Evolutionary conservation across 2,329 filamentous ascomycete genomes (phyloP), one percentile per base, ranked within the genome.

Genomic region (Fusarium devonianum): DNA sequence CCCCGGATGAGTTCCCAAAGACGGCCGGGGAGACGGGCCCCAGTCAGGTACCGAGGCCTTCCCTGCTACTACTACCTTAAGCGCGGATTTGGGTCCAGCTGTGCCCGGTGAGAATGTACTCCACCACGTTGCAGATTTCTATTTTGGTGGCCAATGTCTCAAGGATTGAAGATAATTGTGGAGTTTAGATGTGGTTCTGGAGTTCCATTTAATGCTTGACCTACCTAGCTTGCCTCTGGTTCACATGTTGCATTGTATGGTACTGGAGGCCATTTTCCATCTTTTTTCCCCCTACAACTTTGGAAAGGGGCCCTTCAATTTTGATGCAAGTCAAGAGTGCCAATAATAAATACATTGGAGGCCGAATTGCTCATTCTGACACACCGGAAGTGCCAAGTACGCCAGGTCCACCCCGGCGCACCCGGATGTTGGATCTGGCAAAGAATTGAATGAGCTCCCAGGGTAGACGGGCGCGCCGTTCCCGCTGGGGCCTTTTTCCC

Each of bases 401-500:
- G 49, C 49, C 28, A 46, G 46, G 36, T 46, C 28, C 36, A 36
- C 28, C 26, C 40, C 58, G 43, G 55, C 29, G 34, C 23, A 35
- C 38, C 56, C 56, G 56, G 56, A 59, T 43, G 60, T 58, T 58
- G 51, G 56, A 49, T 60, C 55, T 59, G 13, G 22, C 22, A 42
- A 47, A 41, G 35, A 35, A 35, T 48, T 51, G 44, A 37, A 34
- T 35, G 29, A 17, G 16, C 19, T 35, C 11, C 11, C 8, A 12
- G 35, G 39, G 21, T 39, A 11, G 19, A 36, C 41, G 34, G 41
- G 37, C 36, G 50, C 45, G 55, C 45, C 45, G 56, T 45, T 59
- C 55, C 44, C 45, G 44, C 45, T 26, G 28, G 39, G 28, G 39
- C 47, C 50, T 40, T 39, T 42, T 46, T 30, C n/a, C n/a, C n/a